Evolutionary conservation across 1,284 basidiomycete genomes (phyloP).

Genomic region (Heterobasidion irregulare): DNA sequence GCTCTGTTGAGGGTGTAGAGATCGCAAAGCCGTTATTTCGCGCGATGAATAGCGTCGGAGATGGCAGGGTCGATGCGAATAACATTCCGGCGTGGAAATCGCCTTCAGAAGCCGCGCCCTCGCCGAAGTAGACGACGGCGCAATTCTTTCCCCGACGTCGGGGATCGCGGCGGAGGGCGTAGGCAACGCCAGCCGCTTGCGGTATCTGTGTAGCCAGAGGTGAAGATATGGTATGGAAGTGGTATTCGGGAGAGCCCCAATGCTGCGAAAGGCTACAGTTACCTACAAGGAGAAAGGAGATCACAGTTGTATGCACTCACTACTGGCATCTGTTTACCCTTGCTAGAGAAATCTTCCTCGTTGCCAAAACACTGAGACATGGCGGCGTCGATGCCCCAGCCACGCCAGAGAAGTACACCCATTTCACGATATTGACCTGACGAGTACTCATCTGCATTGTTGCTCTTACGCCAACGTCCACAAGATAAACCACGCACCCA

Average conservation of each 20-base stretch:
- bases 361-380: slow-evolving; percentile 92
- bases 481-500: slow-evolving; percentile 31
- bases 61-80: slow-evolving; percentile 67
- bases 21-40: slow-evolving; percentile 92
- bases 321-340: slow-evolving; percentile 86
- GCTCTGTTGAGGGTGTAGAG: slow-evolving; percentile 85
- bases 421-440: slow-evolving; percentile 83
- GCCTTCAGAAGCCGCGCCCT: slow-evolving; percentile 72
- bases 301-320: slow-evolving; percentile 27
- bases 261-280: slow-evolving; percentile 45
- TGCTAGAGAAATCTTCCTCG: slow-evolving; percentile 72
- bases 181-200: slow-evolving; percentile 90
- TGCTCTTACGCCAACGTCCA: background rate
- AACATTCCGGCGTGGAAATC: slow-evolving; percentile 76
- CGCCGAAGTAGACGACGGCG: slow-evolving; percentile 89
- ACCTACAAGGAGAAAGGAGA: background rate
- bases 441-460: background rate
- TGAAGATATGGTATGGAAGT: slow-evolving; percentile 92
- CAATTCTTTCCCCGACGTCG: slow-evolving; percentile 66
- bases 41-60: slow-evolving; percentile 69
- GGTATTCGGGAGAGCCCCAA: slow-evolving; percentile 76
- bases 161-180: slow-evolving; percentile 79
- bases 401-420: slow-evolving; percentile 86
- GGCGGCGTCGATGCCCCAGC: slow-evolving; percentile 61
- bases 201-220: slow-evolving; percentile 95